phyloP scores from a whole-genome alignment of 257 asterid species.

The Galeopsis tetrahit region DNA sequence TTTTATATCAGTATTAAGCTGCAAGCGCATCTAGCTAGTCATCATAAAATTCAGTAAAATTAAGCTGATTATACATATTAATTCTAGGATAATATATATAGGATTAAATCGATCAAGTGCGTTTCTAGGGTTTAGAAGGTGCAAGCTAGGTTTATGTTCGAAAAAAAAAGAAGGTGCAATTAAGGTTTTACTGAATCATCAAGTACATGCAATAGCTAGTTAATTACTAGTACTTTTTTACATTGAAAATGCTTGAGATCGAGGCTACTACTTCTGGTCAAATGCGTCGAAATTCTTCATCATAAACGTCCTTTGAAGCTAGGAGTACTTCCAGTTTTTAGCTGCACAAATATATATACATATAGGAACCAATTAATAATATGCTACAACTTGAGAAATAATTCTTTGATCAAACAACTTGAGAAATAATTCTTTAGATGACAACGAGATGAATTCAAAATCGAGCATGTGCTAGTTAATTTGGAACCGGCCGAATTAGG shows the following conservation, averaged over 20 bases:
- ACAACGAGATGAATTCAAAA: not conserved
- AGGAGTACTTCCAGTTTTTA: constrained; percentile 3
- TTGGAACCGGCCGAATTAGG: not conserved
- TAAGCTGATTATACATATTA: not conserved
- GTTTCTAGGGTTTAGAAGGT: not conserved
- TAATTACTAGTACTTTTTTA: not conserved
- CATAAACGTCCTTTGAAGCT: not conserved
- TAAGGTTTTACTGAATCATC: not conserved
- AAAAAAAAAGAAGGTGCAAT: no score
- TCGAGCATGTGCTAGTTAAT: not conserved
- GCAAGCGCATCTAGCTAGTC: no score
- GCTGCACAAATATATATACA: constrained; percentile 16
- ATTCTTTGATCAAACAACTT: not conserved
- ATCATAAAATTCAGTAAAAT: no score
- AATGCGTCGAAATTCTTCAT: not conserved
- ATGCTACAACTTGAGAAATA: not conserved
- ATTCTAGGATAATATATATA: not conserved
- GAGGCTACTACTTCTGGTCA: not conserved
- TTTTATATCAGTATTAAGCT: no score
- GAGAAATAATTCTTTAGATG: not conserved
- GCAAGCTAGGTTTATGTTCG: no score
- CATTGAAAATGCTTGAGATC: constrained; percentile 1
- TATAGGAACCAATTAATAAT: not conserved
- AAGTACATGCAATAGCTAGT: not conserved
- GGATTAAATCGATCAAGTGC: not conserved